Conservation (phyloP, 345 rosid species). For the Brassica rapa region DNA sequence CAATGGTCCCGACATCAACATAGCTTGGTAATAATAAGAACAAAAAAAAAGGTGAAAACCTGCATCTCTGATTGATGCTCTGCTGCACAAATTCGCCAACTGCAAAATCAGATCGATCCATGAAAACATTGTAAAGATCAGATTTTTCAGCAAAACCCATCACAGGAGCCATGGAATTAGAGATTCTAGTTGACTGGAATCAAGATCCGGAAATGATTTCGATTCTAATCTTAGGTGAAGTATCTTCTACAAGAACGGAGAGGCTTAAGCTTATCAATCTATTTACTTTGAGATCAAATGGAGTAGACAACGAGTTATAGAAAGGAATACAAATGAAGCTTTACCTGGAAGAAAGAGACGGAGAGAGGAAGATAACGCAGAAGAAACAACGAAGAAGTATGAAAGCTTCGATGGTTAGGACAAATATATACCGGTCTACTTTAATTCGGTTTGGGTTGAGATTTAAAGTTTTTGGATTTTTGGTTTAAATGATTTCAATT, state of each 20-base stretch:
- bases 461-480: no score
- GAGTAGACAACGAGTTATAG: background rate
- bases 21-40: background rate
- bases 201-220: background rate
- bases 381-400: background rate
- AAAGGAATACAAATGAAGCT: background rate
- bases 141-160: background rate
- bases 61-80: constrained; percentile 24
- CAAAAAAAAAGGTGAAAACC: constrained; percentile 4
- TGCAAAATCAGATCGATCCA: background rate
- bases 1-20: background rate
- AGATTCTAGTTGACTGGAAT: background rate
- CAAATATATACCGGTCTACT: background rate
- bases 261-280: background rate
- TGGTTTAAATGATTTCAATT: no score
- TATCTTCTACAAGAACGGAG: background rate
- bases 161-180: no score
- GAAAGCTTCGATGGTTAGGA: background rate
- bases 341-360: background rate
- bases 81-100: background rate
- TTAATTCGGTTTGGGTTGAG: no score
- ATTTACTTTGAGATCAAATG: background rate
- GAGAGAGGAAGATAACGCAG: background rate
- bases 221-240: background rate
- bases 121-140: background rate